Percentiles rank a stretch among this genome's conserved stretches.
Evolutionary conservation across 2,329 filamentous ascomycete genomes (phyloP).

Genomic region (Volutella citrinella): DNA sequence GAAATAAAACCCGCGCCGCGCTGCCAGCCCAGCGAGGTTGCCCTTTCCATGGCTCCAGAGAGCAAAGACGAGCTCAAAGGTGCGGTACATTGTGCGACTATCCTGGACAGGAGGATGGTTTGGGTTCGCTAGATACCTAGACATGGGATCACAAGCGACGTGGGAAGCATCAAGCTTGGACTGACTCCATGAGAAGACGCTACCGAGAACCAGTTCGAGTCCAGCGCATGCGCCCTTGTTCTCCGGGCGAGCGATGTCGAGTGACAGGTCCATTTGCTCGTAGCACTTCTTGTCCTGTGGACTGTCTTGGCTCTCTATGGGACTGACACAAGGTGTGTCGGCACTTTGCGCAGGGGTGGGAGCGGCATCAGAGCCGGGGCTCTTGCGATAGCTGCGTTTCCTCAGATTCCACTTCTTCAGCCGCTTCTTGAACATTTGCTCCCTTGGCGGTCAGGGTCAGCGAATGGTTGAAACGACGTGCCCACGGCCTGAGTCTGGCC

Average conservation of each 20-base stretch:
- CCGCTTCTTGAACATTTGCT: slow-evolving; percentile 40
- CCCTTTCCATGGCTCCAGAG: slow-evolving; percentile 35
- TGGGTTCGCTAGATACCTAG: slow-evolving; percentile 32
- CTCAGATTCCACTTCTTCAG: slow-evolving; percentile 37
- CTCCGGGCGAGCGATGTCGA: too few relatives aligned
- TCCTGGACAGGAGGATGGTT: slow-evolving; percentile 35
- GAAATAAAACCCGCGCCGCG: slow-evolving; percentile 32
- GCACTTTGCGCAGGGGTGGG: slow-evolving; percentile 17
- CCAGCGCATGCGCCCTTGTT: slow-evolving; percentile 24
- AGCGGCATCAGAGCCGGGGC: slow-evolving; percentile 15
- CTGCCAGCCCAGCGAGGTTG: slow-evolving; percentile 34
- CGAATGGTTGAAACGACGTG: too few relatives aligned
- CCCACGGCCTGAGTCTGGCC: too few relatives aligned
- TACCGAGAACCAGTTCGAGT: slow-evolving; percentile 32
- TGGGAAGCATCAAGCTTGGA: slow-evolving; percentile 30
- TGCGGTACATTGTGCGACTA: slow-evolving; percentile 39
- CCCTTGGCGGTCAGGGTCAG: too few relatives aligned
- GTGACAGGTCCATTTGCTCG: too few relatives aligned
- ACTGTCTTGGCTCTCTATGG: slow-evolving; percentile 15
- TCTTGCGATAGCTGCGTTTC: slow-evolving; percentile 34
- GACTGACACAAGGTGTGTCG: slow-evolving; percentile 12
- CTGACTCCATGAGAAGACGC: slow-evolving; percentile 33
- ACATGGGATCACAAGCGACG: slow-evolving; percentile 32
- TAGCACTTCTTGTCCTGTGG: too few relatives aligned
- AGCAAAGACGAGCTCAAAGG: slow-evolving; percentile 36